These are phyloP conservation scores for Mrakia hoshinonis DNA, from an alignment of 768 basidiomycete species.

Conservation along the genomic window DNA sequence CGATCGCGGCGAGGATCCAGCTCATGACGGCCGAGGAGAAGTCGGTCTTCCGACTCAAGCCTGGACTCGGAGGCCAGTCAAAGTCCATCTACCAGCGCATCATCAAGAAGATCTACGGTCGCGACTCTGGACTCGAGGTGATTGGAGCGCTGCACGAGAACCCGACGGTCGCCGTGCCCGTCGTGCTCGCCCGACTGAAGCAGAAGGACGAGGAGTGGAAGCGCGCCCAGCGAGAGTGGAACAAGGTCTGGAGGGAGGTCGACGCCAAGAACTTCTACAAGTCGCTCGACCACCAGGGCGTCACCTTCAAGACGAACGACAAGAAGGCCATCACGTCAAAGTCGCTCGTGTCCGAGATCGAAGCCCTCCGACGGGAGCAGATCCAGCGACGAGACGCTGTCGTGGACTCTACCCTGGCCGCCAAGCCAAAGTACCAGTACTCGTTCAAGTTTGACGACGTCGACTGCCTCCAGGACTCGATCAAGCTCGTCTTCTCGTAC, in stretches of 20 bases:
- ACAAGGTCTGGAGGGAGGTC: constrained; percentile 90
- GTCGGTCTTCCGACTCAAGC: constrained; percentile 64
- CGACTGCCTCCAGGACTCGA: constrained; percentile 71
- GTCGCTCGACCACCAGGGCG: constrained; percentile 90
- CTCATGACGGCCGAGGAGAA: constrained; percentile 85
- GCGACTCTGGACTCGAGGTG: constrained; percentile 41
- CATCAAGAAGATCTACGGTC: constrained; percentile 88
- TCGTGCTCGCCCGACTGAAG: constrained; percentile 78
- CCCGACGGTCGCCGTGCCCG: constrained; percentile 80
- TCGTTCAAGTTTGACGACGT: constrained; percentile 69
- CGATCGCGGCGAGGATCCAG: constrained; percentile 70
- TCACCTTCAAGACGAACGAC: constrained; percentile 88
- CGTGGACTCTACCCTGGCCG: constrained; percentile 59
- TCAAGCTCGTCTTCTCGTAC: constrained; percentile 84
- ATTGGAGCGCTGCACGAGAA: constrained; percentile 72
- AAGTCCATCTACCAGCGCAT: constrained; percentile 83
- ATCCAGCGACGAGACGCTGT: constrained; percentile 38
- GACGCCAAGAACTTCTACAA: constrained; percentile 97
- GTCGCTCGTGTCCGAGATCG: constrained; percentile 40
- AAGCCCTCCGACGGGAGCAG: constrained; percentile 40
- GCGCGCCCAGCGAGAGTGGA: constrained; percentile 87
- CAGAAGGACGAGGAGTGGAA: constrained; percentile 97
- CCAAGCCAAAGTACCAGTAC: constrained; percentile 70
- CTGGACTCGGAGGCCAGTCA: constrained; percentile 80
- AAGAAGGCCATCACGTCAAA: constrained; percentile 50